Evolutionary conservation across 129 eudicot species (phyloP).

Genomic region (Chrysanthemum seticuspe): DNA sequence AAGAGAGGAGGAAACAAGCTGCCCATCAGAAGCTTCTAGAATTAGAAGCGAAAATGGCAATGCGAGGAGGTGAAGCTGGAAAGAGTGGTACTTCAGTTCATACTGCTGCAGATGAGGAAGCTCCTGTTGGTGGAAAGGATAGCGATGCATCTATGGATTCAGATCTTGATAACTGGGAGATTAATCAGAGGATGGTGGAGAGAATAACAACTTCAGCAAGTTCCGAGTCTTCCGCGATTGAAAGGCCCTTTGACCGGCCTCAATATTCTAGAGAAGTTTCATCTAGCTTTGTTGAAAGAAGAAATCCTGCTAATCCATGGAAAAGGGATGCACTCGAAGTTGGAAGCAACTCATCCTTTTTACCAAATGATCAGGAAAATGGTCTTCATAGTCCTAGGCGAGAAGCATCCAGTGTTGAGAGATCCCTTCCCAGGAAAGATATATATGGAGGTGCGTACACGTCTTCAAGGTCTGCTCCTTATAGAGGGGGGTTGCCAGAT

Average conservation of each 20-base stretch:
- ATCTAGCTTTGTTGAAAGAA: constrained; percentile 53
- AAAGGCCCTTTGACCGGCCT: constrained; percentile 53
- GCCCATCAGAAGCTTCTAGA: constrained; percentile 93
- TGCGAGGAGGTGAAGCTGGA: constrained; percentile 50
- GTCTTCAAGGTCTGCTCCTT: constrained; percentile 50
- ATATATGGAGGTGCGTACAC: constrained; percentile 51
- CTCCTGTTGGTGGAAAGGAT: constrained; percentile 40
- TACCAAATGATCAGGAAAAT: constrained; percentile 50
- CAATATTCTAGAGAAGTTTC: constrained; percentile 46
- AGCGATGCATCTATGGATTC: constrained; percentile 41
- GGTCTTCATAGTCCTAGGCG: constrained; percentile 60
- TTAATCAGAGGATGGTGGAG: constrained; percentile 83
- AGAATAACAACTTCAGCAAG: constrained; percentile 69
- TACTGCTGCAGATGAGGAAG: constrained; percentile 49
- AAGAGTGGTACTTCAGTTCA: constrained; percentile 35
- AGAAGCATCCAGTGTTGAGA: constrained; percentile 50
- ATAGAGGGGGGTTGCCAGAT: constrained; percentile 50
- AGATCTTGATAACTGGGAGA: constrained; percentile 81
- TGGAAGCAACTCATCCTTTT: constrained; percentile 53
- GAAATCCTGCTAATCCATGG: constrained; percentile 69
- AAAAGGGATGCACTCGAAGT: constrained; percentile 67
- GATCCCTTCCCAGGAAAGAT: constrained; percentile 61
- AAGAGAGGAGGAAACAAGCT: constrained; percentile 91
- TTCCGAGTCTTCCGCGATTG: constrained; percentile 60
- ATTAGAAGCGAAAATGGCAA: constrained; percentile 86